Evolutionary conservation across 371 early-diverging fungal species (phyloP), one percentile per base, ranked within the genome.

Genomic region (Enterocytospora artemiae): DNA sequence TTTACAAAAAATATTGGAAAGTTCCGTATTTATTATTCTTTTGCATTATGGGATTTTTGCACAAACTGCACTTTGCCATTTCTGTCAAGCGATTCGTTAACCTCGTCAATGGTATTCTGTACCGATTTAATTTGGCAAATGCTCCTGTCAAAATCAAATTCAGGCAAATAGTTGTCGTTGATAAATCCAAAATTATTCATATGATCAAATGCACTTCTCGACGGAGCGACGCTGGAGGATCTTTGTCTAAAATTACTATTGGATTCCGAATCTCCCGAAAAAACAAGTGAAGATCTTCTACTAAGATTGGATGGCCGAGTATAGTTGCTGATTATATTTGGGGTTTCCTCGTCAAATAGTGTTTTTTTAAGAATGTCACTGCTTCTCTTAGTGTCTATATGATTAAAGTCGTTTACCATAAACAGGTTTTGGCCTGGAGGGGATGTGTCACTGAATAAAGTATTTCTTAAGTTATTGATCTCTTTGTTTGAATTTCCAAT

Each of bases 151-250:
- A 12, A 12, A 14, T 24, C 20, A 12, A 20, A 48, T 7, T 20
- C 12, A 9, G 22, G 30, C 14, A 12, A 32, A 31, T 16, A 34
- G 16, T 53, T 32, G n/a, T 60, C 60, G n/a, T 60, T 60, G 7
- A 60, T 16, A 27, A 60, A 60, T 9, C 20, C 60, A 32, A 60
- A 31, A 24, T 60, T 52, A 20, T 39, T 30, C 4, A 60, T 7
- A 27, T 60, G 7, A 22, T 5, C 48, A 48, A 12, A 48, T 12
- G 12, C 22, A 7, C 5, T 48, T 48, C 12, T 12, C 20, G 22
- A 48, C 9, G 9, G 12, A 12, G 39, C 39, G 39, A 9, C 39
- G 9, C 9, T n/a, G n/a, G n/a, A n/a, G n/a, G n/a, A n/a, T n/a
- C n/a, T n/a, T n/a, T n/a, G n/a, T n/a, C n/a, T n/a, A n/a, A n/a